Percentiles rank a stretch among this genome's conserved stretches.
Conservation (phyloP, 129 eudicot genomes). For the Lonicera japonica region DNA sequence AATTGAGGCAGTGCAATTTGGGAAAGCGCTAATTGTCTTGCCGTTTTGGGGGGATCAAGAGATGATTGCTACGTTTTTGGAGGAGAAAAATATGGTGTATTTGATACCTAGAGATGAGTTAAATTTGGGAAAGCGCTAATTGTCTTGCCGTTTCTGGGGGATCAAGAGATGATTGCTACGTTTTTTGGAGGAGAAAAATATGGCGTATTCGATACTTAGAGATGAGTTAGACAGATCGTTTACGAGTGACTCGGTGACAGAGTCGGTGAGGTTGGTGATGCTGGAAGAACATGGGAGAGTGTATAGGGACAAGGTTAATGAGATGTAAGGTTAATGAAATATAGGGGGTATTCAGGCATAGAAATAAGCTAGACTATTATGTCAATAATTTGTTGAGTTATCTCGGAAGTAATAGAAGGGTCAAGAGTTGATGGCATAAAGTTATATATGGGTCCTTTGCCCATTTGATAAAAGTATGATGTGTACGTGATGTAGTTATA, state of each 20-base stretch:
- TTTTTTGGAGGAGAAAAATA: constrained; percentile 3
- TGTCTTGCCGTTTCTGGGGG: no score
- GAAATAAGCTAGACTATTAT: not conserved
- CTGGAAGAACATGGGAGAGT: constrained; percentile 12
- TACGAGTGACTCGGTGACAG: constrained; percentile 10
- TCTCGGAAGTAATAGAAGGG: not conserved
- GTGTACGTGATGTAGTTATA: no score
- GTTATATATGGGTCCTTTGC: no score
- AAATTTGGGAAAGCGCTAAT: no score
- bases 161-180: no score
- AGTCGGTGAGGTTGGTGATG: constrained; percentile 15
- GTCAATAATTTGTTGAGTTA: not conserved
- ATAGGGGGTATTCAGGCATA: constrained; percentile 3
- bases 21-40: constrained; percentile 4
- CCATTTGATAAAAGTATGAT: no score
- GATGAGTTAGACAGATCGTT: constrained; percentile 10
- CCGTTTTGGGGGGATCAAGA: constrained; percentile 15
- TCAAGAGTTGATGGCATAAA: not conserved
- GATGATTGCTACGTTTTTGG: constrained; percentile 8
- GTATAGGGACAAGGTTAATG: constrained; percentile 16
- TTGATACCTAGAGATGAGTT: not conserved
- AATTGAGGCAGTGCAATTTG: constrained; percentile 10
- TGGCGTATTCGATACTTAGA: constrained; percentile 4
- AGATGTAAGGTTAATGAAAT: no score
- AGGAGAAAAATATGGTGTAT: no score